Base-by-base conservation (phyloP, 371 early-diverging fungal species). In the Mortierella sp. region DNA sequence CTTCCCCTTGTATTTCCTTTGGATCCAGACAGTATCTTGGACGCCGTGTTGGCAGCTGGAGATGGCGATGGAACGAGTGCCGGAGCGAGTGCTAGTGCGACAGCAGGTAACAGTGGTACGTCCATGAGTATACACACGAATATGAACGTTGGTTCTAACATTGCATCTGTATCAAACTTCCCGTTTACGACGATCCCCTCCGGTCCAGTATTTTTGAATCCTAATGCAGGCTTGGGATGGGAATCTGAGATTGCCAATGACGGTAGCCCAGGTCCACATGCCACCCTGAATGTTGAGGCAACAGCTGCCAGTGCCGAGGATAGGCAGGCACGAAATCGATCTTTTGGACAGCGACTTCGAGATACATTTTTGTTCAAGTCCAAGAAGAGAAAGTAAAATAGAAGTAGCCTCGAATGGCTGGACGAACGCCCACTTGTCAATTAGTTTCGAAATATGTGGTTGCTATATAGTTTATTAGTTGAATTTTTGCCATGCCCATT, bases 341-440 rank as follows among this genome's bases (percentile, higher is more conserved):
- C 62, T 11, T 45, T 62, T 26, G 43, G 45, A 2, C 40, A 62
- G 4, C 62, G 62, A 20, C 11, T 62, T 10, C 24, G 40, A 12
- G 62, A 62, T 6, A n/a, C 10, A 5, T 43, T 62, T 16, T 43
- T 1, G 39, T 20, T 62, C 43, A 62, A 37, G 32, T 45, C 45
- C 45, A 62, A 62, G 32, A 62, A 62, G 52, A 52, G 20, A 24
- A 55, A 55, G 28, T 10, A 55, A 43, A 14, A 55, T 55, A 22
- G 26, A 52, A 52, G 22, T 3, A 10, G 11, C 47, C 12, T 45
- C 5, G 49, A 49, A 49, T 43, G 43, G 3, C 43, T 16, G 43
- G 43, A 43, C 43, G 16, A 43, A 43, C 16, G 14, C 11, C 11
- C 3, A 43, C 3, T 43, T 14, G 43, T 16, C 16, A 43, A 43